Percentiles rank a stretch among this genome's conserved stretches.
These are phyloP conservation scores for Fusarium sp. DNA, from an alignment of 2,329 filamentous ascomycete species.

Conservation along the genomic window DNA sequence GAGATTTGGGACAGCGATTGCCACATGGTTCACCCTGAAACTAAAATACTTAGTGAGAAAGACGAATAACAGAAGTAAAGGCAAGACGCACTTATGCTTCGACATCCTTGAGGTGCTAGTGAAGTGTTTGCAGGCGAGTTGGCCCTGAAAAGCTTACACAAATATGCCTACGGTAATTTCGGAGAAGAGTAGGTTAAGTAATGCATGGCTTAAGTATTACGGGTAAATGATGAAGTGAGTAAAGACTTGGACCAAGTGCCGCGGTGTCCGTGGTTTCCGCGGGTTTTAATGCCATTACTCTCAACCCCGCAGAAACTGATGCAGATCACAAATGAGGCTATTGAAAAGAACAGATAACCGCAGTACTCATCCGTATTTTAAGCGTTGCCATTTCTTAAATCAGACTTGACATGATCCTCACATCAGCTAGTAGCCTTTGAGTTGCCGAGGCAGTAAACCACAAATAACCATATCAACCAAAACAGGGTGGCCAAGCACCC, in stretches of 20 bases:
- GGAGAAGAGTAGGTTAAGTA: neutral
- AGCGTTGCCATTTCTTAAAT: no score
- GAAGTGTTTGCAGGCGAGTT: neutral
- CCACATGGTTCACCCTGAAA: neutral
- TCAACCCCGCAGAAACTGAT: neutral
- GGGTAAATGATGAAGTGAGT: neutral
- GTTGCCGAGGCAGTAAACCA: no score
- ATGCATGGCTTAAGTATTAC: neutral
- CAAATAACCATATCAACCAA: no score
- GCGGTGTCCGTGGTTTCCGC: neutral
- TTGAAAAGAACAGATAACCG: no score
- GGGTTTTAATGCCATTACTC: neutral
- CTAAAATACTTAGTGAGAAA: neutral
- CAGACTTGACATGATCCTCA: no score
- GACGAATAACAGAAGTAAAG: neutral
- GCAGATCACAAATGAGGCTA: no score
- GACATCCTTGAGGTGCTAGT: neutral
- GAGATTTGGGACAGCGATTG: neutral
- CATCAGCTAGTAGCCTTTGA: no score
- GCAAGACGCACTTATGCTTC: neutral
- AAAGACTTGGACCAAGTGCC: neutral
- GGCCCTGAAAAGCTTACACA: no score
- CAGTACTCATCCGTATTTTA: no score
- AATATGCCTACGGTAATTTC: neutral
- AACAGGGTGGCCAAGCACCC: neutral